A percentile compares a stretch with the other conserved stretches of the same genome.
Conservation (phyloP, 1,284 basidiomycete genomes). For the Paramarasmius palmivorus region DNA sequence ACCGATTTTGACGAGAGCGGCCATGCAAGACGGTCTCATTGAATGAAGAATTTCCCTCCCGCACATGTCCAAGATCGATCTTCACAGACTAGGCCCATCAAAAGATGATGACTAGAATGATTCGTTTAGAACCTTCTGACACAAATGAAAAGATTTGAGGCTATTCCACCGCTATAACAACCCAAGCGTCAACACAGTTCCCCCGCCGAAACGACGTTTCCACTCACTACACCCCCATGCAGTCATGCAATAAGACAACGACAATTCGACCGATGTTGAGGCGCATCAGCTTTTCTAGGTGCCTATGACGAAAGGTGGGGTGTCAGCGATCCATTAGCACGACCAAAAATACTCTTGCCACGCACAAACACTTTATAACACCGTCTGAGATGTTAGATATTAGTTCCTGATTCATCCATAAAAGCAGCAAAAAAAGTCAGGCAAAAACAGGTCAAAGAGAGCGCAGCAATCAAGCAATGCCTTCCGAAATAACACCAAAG, state of each 20-base stretch:
- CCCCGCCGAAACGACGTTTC: too few species aligned
- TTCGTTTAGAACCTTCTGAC: constrained; percentile 97
- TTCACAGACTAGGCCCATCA: constrained; percentile 91
- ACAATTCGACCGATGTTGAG: constrained; percentile 95
- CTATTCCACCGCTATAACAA: constrained; percentile 74
- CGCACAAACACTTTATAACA: constrained; percentile 99
- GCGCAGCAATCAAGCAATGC: constrained; percentile 46
- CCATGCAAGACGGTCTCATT: constrained; percentile 98
- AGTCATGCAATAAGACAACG: constrained; percentile 97
- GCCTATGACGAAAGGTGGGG: constrained; percentile 52
- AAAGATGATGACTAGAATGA: constrained; percentile 92
- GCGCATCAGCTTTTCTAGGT: constrained; percentile 94
- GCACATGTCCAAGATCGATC: constrained; percentile 97
- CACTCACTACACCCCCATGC: constrained; percentile 87
- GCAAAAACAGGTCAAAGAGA: constrained; percentile 2
- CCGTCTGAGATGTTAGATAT: constrained; percentile 94
- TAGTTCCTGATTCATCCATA: constrained; percentile 73
- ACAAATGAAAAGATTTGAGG: constrained; percentile 98
- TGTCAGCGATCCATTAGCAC: constrained; percentile 4
- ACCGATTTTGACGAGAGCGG: constrained; percentile 95
- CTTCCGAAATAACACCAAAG: constrained; percentile 97
- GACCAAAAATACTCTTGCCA: constrained; percentile 22
- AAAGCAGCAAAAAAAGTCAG: constrained; percentile 11
- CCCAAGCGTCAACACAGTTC: too few species aligned
- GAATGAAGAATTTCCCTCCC: constrained; percentile 89